Base-by-base conservation (phyloP, 345 rosid genomes). In the Jatropha curcas region DNA sequence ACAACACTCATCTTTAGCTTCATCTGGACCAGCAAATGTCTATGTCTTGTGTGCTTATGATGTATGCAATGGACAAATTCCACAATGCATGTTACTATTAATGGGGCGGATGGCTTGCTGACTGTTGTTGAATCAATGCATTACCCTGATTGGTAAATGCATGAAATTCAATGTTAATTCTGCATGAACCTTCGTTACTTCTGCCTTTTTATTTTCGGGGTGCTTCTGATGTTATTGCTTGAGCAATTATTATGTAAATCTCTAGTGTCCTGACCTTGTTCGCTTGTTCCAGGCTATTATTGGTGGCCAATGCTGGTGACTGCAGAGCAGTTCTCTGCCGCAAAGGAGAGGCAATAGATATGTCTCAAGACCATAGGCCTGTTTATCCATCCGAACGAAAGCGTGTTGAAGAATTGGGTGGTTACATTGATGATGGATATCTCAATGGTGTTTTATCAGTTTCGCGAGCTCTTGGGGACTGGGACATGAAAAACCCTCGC, bases 401-500 rank as follows among this genome's bases (percentile, higher is more conserved):
- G 51, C 71, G 88, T 30, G 78, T 85, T 11, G 65, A 82, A 61
- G 73, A 80, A 25, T 16, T 85, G 22, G 88, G 94, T 22, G 91
- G 88, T 14, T 86, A 74, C 71, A 71, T 94, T 1, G 92, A 88
- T 22, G 89, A 84, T 12, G 98, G 90, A 8, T 94, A 88, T 74
- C 85, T 94, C 8, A 90, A 94, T 39, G 94, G 96, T 30, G 81
- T 81, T 28, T 62, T 92, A 77, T 90, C 96, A 10, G 96, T 92
- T 41, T 85, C 94, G 1, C 88, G 97, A 77, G 97, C 97, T 13
- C 79, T 92, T 9, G 98, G 98, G 1, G 97, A 94, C 65, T 94
- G 98, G 98, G 92, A 94, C 82, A 84, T 88, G 92, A 94, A 94
- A 82, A 70, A 67, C 39, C 88, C 87, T 2, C 81, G 71, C 6